These are phyloP conservation scores for Microcyclospora tardicrescens DNA, from an alignment of 2,329 filamentous ascomycete species.

Conservation along the genomic window DNA sequence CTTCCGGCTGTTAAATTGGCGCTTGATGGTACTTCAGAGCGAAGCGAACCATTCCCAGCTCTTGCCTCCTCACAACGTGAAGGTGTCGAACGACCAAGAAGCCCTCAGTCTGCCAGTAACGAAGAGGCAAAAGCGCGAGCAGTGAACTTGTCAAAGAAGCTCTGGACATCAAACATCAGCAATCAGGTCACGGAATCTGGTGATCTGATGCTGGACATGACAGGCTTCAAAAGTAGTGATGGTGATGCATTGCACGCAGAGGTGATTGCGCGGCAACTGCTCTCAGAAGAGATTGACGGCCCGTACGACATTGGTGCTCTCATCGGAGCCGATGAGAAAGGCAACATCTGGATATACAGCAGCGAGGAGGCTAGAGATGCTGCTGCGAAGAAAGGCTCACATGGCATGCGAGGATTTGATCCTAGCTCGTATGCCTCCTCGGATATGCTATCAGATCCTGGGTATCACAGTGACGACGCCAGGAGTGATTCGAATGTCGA, in stretches of 20 bases:
- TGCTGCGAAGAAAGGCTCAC: conserved; percentile 50
- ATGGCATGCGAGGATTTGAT: conserved; percentile 36
- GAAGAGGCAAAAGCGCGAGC: conserved; percentile 73
- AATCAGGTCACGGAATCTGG: conserved; percentile 84
- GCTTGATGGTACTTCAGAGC: conserved; percentile 23
- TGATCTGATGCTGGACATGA: conserved; percentile 97
- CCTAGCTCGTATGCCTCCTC: conserved; percentile 43
- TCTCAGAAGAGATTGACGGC: conserved; percentile 84
- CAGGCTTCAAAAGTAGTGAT: conserved; percentile 86
- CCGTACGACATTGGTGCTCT: conserved; percentile 93
- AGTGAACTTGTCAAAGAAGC: conserved; percentile 69
- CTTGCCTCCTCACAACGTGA: conserved; percentile 10
- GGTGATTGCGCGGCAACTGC: conserved; percentile 80
- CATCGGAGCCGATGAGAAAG: conserved; percentile 87
- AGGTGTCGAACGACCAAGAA: conserved; percentile 46
- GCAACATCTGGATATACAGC: conserved; percentile 99
- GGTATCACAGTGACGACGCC: conserved; percentile 80
- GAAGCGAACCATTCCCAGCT: conserved; percentile 11
- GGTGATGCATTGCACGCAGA: conserved; percentile 86
- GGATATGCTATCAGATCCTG: conserved; percentile 84
- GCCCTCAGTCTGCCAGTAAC: conserved; percentile 58
- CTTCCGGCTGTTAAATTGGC: conserved; percentile 32
- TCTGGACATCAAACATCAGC: conserved; percentile 83
- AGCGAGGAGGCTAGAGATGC: conserved; percentile 92
- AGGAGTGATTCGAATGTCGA: conserved; percentile 36